phyloP scores from a whole-genome alignment of 2,329 filamentous ascomycete species.

The Eutypella sp. region DNA sequence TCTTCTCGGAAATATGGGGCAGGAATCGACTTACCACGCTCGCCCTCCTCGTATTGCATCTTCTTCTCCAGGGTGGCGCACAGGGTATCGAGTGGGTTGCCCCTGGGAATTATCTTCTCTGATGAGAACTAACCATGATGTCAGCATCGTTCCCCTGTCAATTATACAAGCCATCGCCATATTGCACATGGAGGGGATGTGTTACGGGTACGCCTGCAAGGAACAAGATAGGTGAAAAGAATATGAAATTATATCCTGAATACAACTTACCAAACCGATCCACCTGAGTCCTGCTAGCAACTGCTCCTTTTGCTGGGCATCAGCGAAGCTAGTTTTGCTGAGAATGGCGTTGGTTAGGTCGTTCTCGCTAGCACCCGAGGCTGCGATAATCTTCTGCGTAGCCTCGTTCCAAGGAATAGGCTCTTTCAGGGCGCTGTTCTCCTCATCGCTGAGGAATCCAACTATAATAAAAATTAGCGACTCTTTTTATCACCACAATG shows the following conservation, averaged over 20 bases:
- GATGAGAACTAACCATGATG: too few relatives aligned
- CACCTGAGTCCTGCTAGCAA: slow-evolving; percentile 70
- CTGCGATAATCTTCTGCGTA: slow-evolving; percentile 69
- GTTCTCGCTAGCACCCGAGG: slow-evolving; percentile 58
- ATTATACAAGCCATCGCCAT: too few relatives aligned
- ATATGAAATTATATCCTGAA: too few relatives aligned
- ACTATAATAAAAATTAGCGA: too few relatives aligned
- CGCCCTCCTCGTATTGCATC: slow-evolving; percentile 79
- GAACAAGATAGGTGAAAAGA: too few relatives aligned
- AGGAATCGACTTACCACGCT: slow-evolving; percentile 55
- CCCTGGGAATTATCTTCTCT: slow-evolving; percentile 38
- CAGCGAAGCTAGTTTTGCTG: slow-evolving; percentile 68
- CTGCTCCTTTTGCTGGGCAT: slow-evolving; percentile 62
- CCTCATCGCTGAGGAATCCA: slow-evolving; percentile 75
- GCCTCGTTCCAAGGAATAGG: slow-evolving; percentile 79
- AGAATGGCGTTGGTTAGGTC: slow-evolving; percentile 70
- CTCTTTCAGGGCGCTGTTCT: slow-evolving; percentile 59
- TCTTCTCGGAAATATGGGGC: neutral
- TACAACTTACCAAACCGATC: too few relatives aligned
- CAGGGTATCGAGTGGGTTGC: slow-evolving; percentile 84
- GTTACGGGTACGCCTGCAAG: too few relatives aligned
- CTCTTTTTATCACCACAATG: too few relatives aligned
- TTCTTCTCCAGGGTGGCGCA: slow-evolving; percentile 86
- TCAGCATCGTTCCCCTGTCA: too few relatives aligned
- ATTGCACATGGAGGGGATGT: too few relatives aligned